Evolutionary conservation across 371 early-diverging fungal genomes (phyloP), one percentile per base, ranked within the genome.

Genomic region (Mucor circinelloides): DNA sequence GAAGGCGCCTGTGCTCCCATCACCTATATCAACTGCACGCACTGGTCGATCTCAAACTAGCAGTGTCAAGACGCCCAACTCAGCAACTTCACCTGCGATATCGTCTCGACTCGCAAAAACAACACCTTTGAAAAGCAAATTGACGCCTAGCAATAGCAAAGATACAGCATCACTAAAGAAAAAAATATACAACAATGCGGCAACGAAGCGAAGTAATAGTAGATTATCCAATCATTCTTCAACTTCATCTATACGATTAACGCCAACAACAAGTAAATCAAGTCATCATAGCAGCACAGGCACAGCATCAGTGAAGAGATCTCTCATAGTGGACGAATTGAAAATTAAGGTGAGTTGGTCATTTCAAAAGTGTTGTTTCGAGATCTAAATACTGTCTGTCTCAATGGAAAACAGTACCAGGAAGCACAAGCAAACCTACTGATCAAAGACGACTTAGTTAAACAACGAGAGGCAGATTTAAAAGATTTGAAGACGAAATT

Each of bases 311-410:
- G 2, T 21, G 9, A 48, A 23, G 10, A 21, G 7, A 48, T 48
- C 31, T 4, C 12, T 58, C 19, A 36, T 30, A 25, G 46, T 65
- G 21, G 58, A 58, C 17, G 58, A 58, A 58, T 46, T 65, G 17
- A 57, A 58, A 44, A 59, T 46, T 50, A 65, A 58, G 59, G 59
- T 36, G 25, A 36, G 32, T 48, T 31, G 3, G 23, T 21, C 46
- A 27, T 62, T 62, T 17, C 23, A 32, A 36, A 21, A 19, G 9
- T 27, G 5, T 50, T 10, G 7, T 42, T 42, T 42, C 9, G 6
- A 21, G 9, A 21, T 21, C 48, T 9, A 21, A 48, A n/a, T 10
- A 8, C 21, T 48, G 23, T 48, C 19, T 5, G 6, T 40, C 9
- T n/a, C n/a, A 5, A 42, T 34, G 34, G 17, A 21, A 6, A 6